A percentile compares a stretch with the other conserved stretches of the same genome.
phyloP scores from a whole-genome alignment of 2,329 filamentous ascomycete species.

The Monosporascus sp. region DNA sequence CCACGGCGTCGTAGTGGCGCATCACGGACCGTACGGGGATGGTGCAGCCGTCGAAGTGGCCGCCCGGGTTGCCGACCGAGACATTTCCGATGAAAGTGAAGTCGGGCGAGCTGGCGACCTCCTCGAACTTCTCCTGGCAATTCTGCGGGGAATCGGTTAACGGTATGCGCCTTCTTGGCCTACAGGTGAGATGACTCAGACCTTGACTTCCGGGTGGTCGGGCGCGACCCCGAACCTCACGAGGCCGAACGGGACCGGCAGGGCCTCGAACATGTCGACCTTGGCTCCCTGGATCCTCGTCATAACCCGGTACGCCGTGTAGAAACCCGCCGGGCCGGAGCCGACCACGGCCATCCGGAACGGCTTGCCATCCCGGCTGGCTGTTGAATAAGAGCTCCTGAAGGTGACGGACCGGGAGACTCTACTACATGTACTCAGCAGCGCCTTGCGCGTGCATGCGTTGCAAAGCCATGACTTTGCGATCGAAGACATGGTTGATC shows the following conservation, averaged over 20 bases:
- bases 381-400: slow-evolving; percentile 17
- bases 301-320: slow-evolving; percentile 82
- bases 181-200: slow-evolving; percentile 26
- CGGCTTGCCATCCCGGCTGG: slow-evolving; percentile 35
- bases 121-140: slow-evolving; percentile 87
- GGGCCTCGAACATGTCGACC: slow-evolving; percentile 93
- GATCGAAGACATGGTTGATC: slow-evolving; percentile 15
- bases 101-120: slow-evolving; percentile 73
- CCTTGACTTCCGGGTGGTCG: slow-evolving; percentile 97
- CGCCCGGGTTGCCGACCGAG: slow-evolving; percentile 56
- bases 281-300: slow-evolving; percentile 63
- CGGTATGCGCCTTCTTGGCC: too few relatives aligned
- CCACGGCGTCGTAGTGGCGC: slow-evolving; percentile 82
- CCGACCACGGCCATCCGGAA: slow-evolving; percentile 84
- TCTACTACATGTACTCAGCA: not conserved
- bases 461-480: slow-evolving; percentile 22
- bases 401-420: slow-evolving; percentile 4
- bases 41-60: slow-evolving; percentile 35
- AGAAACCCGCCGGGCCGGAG: slow-evolving; percentile 94
- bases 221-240: slow-evolving; percentile 95
- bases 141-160: slow-evolving; percentile 50
- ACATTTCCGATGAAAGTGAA: slow-evolving; percentile 94
- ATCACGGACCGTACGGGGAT: slow-evolving; percentile 65
- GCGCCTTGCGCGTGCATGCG: slow-evolving; percentile 16
- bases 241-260: slow-evolving; percentile 88